phyloP scores from a whole-genome alignment of 2,329 filamentous ascomycete genomes.

The Colletotrichum karsti region DNA sequence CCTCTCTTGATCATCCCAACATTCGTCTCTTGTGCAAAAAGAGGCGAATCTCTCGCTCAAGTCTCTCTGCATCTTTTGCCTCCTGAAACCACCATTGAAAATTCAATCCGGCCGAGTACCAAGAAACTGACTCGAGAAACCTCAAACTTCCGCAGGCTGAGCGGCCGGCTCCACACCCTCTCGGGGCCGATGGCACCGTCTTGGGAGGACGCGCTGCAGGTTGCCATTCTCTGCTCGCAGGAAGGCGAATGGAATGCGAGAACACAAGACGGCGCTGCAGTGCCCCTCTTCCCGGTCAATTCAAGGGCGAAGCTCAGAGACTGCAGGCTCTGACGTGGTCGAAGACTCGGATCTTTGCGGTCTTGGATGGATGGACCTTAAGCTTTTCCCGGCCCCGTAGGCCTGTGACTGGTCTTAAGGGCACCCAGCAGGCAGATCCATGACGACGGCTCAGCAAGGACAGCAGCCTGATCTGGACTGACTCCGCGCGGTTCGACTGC shows the following conservation, averaged over 20 bases:
- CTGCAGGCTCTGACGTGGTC: conserved; percentile 1
- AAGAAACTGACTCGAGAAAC: conserved; percentile 11
- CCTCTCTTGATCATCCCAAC: conserved; percentile 4
- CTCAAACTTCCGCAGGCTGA: conserved; percentile 9
- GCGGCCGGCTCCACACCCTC: conserved; percentile 19
- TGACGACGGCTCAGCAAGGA: conserved; percentile 4
- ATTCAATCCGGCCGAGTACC: conserved; percentile 22
- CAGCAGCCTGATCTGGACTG: conserved; percentile 3
- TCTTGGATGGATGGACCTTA: conserved; percentile 1
- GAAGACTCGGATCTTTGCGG: background rate
- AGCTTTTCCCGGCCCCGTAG: conserved; percentile 5
- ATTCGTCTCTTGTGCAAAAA: conserved; percentile 22
- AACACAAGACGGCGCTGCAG: background rate
- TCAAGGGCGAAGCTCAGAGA: background rate
- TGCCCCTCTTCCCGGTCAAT: background rate
- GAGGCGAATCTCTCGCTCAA: conserved; percentile 16
- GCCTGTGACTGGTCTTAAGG: background rate
- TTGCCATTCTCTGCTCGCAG: background rate
- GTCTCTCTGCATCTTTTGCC: background rate
- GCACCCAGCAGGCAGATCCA: conserved; percentile 14
- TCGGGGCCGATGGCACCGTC: conserved; percentile 5
- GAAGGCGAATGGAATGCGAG: background rate
- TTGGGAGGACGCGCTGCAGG: background rate
- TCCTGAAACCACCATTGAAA: conserved; percentile 28
- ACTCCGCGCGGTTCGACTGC: conserved; percentile 7